Percentiles rank a stretch among this genome's conserved stretches.
These are phyloP conservation scores for Oxytropis ochrocephala DNA, from an alignment of 306 rosid species.

Conservation along the genomic window DNA sequence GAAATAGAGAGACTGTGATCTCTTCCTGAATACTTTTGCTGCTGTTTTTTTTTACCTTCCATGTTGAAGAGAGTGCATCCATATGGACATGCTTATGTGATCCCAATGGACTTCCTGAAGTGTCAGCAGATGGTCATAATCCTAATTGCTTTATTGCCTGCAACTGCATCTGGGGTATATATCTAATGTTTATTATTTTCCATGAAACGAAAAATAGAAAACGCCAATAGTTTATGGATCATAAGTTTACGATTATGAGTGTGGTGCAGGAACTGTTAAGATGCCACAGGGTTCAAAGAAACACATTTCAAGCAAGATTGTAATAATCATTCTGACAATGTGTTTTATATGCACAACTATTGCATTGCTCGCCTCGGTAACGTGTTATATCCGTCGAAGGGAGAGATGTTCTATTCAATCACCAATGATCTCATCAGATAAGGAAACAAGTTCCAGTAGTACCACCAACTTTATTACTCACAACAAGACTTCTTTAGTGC, in stretches of 20 bases:
- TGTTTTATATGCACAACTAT: slow-evolving; percentile 56
- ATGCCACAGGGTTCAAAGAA: slow-evolving; percentile 44
- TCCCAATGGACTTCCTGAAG: slow-evolving; percentile 64
- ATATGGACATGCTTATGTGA: slow-evolving; percentile 77
- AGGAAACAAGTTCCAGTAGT: slow-evolving; percentile 61
- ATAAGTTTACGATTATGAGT: slow-evolving; percentile 18
- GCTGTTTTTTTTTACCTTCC: background rate
- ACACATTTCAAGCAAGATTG: slow-evolving; percentile 55
- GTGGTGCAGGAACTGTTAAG: slow-evolving; percentile 54
- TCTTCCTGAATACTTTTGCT: background rate
- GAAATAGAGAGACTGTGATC: slow-evolving; percentile 8
- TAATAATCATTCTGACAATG: slow-evolving; percentile 44
- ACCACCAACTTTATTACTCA: slow-evolving; percentile 56
- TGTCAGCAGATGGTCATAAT: slow-evolving; percentile 40
- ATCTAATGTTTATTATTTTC: too few relatives aligned
- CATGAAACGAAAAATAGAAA: too few relatives aligned
- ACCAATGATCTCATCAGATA: slow-evolving; percentile 50
- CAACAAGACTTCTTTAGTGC: slow-evolving; percentile 38
- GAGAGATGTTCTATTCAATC: slow-evolving; percentile 37
- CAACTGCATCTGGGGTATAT: slow-evolving; percentile 74
- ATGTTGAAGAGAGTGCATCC: slow-evolving; percentile 32
- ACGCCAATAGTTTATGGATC: too few relatives aligned
- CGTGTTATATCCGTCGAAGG: slow-evolving; percentile 51
- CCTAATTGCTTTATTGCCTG: slow-evolving; percentile 74
- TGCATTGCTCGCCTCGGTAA: slow-evolving; percentile 55